Conservation (phyloP, 2,329 filamentous ascomycete species). For the Nigrospora sphaerica region DNA sequence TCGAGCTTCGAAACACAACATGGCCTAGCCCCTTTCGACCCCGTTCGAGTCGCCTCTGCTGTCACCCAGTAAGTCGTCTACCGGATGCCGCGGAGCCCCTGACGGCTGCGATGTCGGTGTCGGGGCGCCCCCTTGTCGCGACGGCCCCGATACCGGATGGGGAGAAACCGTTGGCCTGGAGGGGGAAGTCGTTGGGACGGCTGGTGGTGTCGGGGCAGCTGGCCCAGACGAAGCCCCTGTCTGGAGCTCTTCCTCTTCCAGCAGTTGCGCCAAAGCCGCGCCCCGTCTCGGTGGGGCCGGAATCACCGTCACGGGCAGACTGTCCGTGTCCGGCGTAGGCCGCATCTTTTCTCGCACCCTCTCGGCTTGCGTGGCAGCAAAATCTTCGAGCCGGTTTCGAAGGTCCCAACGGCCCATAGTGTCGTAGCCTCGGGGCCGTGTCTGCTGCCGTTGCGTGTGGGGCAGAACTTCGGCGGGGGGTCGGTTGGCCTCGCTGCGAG, state of each 20-base stretch:
- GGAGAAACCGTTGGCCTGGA: background rate
- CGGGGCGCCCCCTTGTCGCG: too few relatives aligned
- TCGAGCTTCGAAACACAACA: background rate
- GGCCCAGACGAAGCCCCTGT: constrained; percentile 13
- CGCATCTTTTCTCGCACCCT: constrained; percentile 49
- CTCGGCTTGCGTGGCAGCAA: constrained; percentile 54
- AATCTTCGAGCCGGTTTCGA: constrained; percentile 50
- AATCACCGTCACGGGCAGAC: constrained; percentile 52
- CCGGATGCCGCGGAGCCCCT: background rate
- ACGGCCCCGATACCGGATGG: too few relatives aligned
- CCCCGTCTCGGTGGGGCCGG: constrained; percentile 54
- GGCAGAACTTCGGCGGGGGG: constrained; percentile 23
- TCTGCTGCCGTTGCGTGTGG: constrained; percentile 18
- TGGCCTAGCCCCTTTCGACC: background rate
- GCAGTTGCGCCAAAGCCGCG: constrained; percentile 45
- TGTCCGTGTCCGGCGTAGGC: constrained; percentile 45
- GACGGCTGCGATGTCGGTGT: background rate
- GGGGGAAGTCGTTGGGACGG: background rate
- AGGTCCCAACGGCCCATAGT: constrained; percentile 44
- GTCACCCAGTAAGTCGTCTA: background rate
- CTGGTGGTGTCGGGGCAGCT: constrained; percentile 5
- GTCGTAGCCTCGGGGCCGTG: constrained; percentile 16
- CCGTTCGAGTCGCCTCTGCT: too few relatives aligned
- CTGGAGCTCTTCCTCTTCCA: constrained; percentile 41
- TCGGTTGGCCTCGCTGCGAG: constrained; percentile 13